Base-by-base conservation (phyloP, 805 yeast species). In the Candida manassasensis region DNA sequence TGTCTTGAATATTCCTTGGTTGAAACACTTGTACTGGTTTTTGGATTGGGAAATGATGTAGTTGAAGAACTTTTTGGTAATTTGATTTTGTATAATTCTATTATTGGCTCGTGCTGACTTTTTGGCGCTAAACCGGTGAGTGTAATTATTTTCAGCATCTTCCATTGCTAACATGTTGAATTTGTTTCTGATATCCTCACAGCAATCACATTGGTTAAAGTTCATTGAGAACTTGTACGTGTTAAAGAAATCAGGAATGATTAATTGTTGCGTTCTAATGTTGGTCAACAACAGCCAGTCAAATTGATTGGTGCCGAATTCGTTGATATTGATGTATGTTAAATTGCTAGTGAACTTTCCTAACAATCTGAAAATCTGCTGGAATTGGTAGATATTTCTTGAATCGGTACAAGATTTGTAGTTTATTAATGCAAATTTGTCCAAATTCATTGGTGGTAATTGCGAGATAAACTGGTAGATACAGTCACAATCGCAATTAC, bases 201-300 rank as follows among this genome's bases (percentile, higher is more conserved):
- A 28, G 13, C 32, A 28, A 11, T 28, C 21, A 28, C 32, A 28
- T 9, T 17, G 7, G 19, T 28, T 28, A 17, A 28, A 28, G n/a
- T 28, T 28, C 4, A 8, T 6, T 8, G 32, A 6, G n/a, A 21
- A 30, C 6, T 30, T 30, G 21, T 30, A 30, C n/a, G 21, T 30
- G n/a, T 18, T 19, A 16, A 30, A 30, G 14, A 30, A 30, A 21
- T 30, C 33, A 19, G 33, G 33, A 19, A 30, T 19, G 4, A 30
- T 19, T 14, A 30, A 30, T 6, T 19, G 6, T 12, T 30, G n/a
- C 13, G 12, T n/a, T 8, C 15, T 30, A n/a, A 30, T 12, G 8
- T 19, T 19, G 5, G 15, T 8, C 6, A 30, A 15, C 15, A 19
- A n/a, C 13, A 21, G 19, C 25, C 18, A 18, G 15, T 30, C 33